Base-by-base conservation (phyloP, 345 rosid genomes). In the Pugionium dolabratum region DNA sequence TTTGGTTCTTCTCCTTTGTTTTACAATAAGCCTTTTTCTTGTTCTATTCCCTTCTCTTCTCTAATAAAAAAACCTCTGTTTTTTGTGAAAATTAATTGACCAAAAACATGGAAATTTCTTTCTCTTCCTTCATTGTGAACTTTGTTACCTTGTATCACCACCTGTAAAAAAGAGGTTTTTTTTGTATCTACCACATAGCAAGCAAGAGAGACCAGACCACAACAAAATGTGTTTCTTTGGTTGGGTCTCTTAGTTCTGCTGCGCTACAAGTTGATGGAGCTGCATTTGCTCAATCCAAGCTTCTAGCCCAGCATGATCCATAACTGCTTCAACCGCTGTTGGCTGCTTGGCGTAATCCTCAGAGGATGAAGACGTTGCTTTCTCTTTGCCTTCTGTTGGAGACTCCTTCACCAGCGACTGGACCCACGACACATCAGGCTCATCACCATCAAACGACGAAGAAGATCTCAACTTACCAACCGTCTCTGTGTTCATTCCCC, bases 351-450 rank as follows among this genome's bases (percentile, higher is more conserved):
- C 55, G 78, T 68, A 79, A 49, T 48, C 60, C 0, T 59, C 64
- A 11, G 75, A 54, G 4, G 85, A 18, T 18, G 18, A 67, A 5
- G 82, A 35, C 6, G 66, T 44, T 1, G 75, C 48, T 72, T 71
- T 78, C 70, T 89, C 91, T 67, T 84, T 79, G 44, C 70, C 70
- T 43, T 88, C 96, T 0, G 71, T 69, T 27, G 98, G 82, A 45
- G 86, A 75, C 67, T 92, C 98, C 77, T 85, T 92, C 9, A 92
- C 86, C 29, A 92, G 66, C 25, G 97, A 83, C 43, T 86, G 97
- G 53, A 90, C 88, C 97, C 98, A 93, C 4, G 91, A 90, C 29
- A 93, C 79, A 76, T 93, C 97, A 6, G 97, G 96, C 66, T 90
- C 97, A 35, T 83, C 96, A 9, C 82, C 89, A 62, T 75, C 90